Base-by-base conservation (phyloP, 441 rosid genomes). In the Hura crepitans region DNA sequence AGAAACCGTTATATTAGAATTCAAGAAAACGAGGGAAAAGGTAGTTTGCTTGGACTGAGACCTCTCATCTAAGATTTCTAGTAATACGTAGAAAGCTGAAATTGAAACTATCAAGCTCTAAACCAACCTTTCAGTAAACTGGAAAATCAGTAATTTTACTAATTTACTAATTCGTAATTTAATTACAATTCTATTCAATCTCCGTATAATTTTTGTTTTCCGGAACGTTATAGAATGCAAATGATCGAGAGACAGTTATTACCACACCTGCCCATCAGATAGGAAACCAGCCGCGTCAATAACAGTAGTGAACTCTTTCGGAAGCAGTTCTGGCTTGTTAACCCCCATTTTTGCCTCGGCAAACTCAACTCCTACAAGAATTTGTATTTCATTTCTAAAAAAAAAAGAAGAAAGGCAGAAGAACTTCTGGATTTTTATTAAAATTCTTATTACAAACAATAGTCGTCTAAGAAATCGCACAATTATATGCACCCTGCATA, bases 211-310 rank as follows among this genome's bases (percentile, higher is more conserved):
- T 42, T 3, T 42, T 42, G 12, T 8, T 42, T 45, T 63, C 53
- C 23, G 25, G 0, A 14, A 20, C 2, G 12, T 4, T 37, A 28
- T 11, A 11, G n/a, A 62, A 17, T 42, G 50, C 30, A 62, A 39
- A 14, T 2, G 23, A 42, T 39, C 31, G 33, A 20, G 12, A 14
- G 25, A 62, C 6, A 33, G 11, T 57, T 30, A 56, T 35, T 49
- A 74, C 43, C 68, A 14, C 11, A 87, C 96, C 94, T 94, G 98
- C 77, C 97, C 97, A 71, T 85, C 86, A 35, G 98, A 94, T 72
- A 94, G 97, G 77, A 94, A 89, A 28, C 89, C 97, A 18, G 98
- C 96, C 2, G 84, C 93, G 80, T 94, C 98, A 68, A 94, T 91
- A 15, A 94, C 92, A 11, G 96, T 58, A 72, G 91, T 81, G 82